Evolutionary conservation across 1,284 basidiomycete species (phyloP), one percentile per base, ranked within the genome.

Genomic region (Hemileia vastatrix): DNA sequence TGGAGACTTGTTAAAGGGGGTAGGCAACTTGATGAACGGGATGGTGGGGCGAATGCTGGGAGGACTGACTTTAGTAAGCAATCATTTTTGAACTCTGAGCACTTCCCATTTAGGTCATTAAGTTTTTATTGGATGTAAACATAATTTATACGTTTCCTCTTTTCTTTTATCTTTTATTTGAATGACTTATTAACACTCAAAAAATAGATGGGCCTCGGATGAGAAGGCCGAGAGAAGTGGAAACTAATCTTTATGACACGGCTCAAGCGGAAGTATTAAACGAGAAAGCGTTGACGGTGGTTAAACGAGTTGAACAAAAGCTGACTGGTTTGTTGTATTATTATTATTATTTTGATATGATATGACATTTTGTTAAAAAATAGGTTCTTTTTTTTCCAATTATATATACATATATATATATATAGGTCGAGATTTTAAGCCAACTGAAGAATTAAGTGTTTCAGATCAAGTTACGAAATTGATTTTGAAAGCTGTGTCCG

Each of bases 241-340:
- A 71, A 66, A 71, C 69, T 3, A 70, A 70, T 54, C 58, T 71
- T 19, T 67, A 68, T 53, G 69, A 70, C 45, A 68, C 67, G 63
- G 40, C 52, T 59, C 33, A 81, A 80, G 61, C 78, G 68, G 93
- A 96, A 78, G 84, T 88, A 64, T 86, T 90, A 69, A 95, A 96
- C 71, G 87, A 90, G 69, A 83, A 87, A 64, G 93, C 92, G 0
- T 76, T 96, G 21, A 83, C 85, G 62, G 93, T 96, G 49, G 92
- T 92, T 73, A 91, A 90, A 70, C 86, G 92, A 48, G 92, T 97
- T 6, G 85, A 93, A 73, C 82, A 91, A 73, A 97, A 97, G 77
- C 81, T 97, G 63, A 93, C 88, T 59, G 89, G 88, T 86, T 68
- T 67, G 81, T 72, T 19, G 65, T 8, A 9, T 43, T 6, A 8